These are phyloP conservation scores for Fusarium sambucinum DNA, from an alignment of 2,329 filamentous ascomycete genomes.

Conservation along the genomic window DNA sequence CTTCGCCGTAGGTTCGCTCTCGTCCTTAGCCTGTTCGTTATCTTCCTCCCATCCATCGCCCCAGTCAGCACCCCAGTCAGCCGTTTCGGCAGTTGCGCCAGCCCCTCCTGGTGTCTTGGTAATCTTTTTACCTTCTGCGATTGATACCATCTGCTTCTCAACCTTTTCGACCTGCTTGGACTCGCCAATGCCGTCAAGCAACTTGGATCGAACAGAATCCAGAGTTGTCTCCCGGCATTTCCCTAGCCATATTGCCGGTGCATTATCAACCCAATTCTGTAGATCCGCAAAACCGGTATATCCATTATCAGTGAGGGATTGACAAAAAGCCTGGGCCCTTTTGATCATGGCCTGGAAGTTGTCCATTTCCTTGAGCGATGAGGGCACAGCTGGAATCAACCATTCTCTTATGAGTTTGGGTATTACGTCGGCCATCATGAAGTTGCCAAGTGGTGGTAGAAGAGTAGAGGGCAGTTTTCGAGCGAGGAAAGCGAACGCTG, in stretches of 20 bases:
- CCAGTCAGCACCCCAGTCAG: conserved; percentile 83
- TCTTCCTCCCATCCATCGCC: conserved; percentile 83
- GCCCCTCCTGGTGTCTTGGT: conserved; percentile 65
- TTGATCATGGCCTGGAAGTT: conserved; percentile 79
- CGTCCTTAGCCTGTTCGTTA: conserved; percentile 58
- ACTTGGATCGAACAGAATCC: conserved; percentile 76
- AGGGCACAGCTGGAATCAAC: conserved; percentile 81
- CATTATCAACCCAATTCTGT: conserved; percentile 82
- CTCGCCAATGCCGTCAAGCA: conserved; percentile 74
- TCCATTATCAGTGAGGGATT: conserved; percentile 68
- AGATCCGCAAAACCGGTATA: conserved; percentile 75
- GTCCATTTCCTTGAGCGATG: conserved; percentile 76
- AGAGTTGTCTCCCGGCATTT: conserved; percentile 85
- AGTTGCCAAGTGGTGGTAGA: conserved; percentile 71
- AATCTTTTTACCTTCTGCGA: conserved; percentile 74
- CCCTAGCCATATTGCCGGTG: conserved; percentile 85
- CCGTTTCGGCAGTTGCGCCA: conserved; percentile 57
- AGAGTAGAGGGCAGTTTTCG: conserved; percentile 66
- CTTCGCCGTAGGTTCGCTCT: conserved; percentile 38
- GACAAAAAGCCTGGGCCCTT: conserved; percentile 73
- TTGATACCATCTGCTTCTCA: conserved; percentile 83
- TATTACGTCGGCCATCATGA: conserved; percentile 77
- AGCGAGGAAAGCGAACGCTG: conserved; percentile 65
- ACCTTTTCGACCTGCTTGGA: conserved; percentile 82
- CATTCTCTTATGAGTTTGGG: conserved; percentile 77